A percentile compares a stretch with the other conserved stretches of the same genome.
These are phyloP conservation scores for Leucosporidium yakuticum DNA, from an alignment of 768 basidiomycete genomes.

Conservation along the genomic window DNA sequence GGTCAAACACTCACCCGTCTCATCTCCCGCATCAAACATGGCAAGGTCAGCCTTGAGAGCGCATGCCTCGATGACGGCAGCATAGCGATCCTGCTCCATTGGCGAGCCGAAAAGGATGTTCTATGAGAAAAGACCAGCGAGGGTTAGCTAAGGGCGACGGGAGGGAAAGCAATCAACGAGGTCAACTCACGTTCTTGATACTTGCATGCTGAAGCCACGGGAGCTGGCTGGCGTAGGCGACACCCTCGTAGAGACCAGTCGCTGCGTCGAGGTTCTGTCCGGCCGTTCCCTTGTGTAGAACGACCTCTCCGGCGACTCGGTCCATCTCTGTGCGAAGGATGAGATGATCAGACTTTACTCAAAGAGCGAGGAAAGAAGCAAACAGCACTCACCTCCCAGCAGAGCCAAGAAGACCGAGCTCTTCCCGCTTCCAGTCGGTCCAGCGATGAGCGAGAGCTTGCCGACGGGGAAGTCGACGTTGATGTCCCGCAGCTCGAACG, in stretches of 20 bases:
- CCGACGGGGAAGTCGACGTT: constrained; percentile 59
- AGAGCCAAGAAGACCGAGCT: constrained; percentile 32
- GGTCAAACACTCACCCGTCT: constrained; percentile 47
- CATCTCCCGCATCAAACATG: constrained; percentile 66
- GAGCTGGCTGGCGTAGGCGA: constrained; percentile 63
- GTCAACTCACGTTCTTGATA: constrained; percentile 55
- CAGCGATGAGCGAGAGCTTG: constrained; percentile 49
- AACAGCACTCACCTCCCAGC: constrained; percentile 26
- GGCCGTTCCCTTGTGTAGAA: constrained; percentile 12
- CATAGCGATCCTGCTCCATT: constrained; percentile 61
- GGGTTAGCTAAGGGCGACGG: background rate
- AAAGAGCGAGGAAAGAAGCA: too few species aligned
- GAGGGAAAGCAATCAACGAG: background rate
- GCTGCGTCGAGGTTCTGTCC: constrained; percentile 12
- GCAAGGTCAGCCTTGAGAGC: constrained; percentile 65
- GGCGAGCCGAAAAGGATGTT: constrained; percentile 70
- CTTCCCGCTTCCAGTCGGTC: constrained; percentile 36
- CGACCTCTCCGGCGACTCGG: constrained; percentile 30
- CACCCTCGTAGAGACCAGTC: constrained; percentile 55
- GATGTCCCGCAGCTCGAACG: constrained; percentile 49
- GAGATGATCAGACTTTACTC: too few species aligned
- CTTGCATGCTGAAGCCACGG: constrained; percentile 74
- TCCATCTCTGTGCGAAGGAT: constrained; percentile 30
- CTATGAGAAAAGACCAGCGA: background rate
- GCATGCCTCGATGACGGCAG: constrained; percentile 66